Evolutionary conservation across 2,329 filamentous ascomycete genomes (phyloP).

Genomic region (Phoma sp.): DNA sequence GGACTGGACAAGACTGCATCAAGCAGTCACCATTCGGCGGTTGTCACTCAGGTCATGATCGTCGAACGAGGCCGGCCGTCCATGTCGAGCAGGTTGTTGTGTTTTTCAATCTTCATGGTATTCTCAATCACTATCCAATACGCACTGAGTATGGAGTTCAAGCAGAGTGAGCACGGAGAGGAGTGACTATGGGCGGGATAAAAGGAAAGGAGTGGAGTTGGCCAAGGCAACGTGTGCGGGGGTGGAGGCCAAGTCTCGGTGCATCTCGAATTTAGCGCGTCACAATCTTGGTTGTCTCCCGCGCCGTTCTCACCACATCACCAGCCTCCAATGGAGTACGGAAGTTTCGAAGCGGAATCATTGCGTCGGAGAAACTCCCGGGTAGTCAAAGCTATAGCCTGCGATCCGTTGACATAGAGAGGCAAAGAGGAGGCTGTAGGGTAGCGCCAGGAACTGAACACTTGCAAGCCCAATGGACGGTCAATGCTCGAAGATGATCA

Average conservation of each 20-base stretch:
- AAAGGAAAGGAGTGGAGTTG: not conserved
- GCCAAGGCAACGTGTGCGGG: slow-evolving; percentile 11
- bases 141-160: not conserved
- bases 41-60: not conserved
- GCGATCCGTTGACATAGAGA: no score
- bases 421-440: no score
- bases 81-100: no score
- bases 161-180: not conserved
- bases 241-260: slow-evolving; percentile 5
- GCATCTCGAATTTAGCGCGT: no score
- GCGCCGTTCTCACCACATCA: not conserved
- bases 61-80: not conserved
- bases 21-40: not conserved
- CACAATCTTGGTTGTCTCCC: not conserved
- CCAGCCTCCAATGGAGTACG: not conserved
- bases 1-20: slow-evolving; percentile 1
- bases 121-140: no score
- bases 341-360: not conserved
- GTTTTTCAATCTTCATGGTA: not conserved
- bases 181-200: not conserved
- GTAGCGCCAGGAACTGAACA: no score
- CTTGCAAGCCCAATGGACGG: no score
- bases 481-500: no score
- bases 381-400: no score
- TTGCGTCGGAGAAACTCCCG: not conserved